A percentile compares a stretch with the other conserved stretches of the same genome.
Conservation (phyloP, 306 rosid genomes). For the Quercus parvula region DNA sequence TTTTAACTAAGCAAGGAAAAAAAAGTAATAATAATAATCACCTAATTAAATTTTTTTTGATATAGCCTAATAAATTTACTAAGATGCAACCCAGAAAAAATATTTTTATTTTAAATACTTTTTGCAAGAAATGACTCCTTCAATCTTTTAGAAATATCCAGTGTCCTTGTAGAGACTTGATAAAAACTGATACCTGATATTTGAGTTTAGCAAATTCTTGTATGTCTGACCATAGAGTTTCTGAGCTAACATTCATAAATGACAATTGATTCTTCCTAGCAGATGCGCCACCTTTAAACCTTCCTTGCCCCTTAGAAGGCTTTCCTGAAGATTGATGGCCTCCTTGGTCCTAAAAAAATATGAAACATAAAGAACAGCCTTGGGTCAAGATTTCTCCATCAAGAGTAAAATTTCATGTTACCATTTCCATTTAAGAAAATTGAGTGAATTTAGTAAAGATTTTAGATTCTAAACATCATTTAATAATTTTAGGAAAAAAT, state of each 20-base stretch:
- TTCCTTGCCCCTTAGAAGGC: constrained; percentile 64
- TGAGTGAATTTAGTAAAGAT: neutral
- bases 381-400: neutral
- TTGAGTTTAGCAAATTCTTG: constrained; percentile 74
- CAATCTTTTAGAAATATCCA: neutral
- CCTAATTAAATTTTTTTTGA: too few relatives aligned
- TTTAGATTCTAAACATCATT: neutral
- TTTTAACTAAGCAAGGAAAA: too few relatives aligned
- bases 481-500: neutral
- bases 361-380: neutral
- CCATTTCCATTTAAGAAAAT: neutral
- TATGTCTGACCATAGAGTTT: constrained; percentile 80
- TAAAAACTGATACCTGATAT: constrained; percentile 62
- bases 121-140: neutral
- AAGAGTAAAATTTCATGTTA: neutral
- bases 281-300: constrained; percentile 71
- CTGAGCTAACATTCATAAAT: constrained; percentile 68
- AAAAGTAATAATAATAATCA: too few relatives aligned
- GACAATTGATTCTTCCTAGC: constrained; percentile 57
- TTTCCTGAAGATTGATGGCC: constrained; percentile 67
- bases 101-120: neutral
- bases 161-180: neutral
- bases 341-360: constrained; percentile 60
- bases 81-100: neutral
- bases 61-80: too few relatives aligned